These are phyloP conservation scores for Salix udensis DNA, from an alignment of 345 rosid species.

Conservation along the genomic window DNA sequence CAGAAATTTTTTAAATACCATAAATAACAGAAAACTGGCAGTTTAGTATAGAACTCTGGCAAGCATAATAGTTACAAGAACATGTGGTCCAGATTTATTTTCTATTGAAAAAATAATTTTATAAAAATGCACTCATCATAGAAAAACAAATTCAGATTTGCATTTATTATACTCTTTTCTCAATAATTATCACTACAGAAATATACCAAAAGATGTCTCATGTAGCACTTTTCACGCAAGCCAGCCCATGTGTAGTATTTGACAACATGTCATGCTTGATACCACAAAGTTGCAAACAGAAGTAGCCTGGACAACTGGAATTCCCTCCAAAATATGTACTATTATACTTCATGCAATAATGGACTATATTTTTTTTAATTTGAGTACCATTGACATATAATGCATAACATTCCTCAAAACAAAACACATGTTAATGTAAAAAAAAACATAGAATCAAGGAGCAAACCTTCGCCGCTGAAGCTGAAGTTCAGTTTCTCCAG, in stretches of 20 bases:
- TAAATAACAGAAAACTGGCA: neutral
- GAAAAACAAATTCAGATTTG: neutral
- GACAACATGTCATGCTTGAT: neutral
- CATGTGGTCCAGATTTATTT: neutral
- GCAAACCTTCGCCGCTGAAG: constrained; percentile 82
- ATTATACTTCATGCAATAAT: no score
- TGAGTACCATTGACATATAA: neutral
- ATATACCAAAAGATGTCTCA: neutral
- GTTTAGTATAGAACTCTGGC: neutral
- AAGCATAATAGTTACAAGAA: neutral
- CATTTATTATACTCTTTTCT: neutral
- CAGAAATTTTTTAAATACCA: neutral
- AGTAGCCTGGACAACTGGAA: neutral
- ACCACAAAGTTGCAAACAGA: neutral
- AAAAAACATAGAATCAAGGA: constrained; percentile 7
- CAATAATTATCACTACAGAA: neutral
- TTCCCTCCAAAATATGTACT: neutral
- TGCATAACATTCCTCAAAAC: neutral
- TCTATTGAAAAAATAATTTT: neutral
- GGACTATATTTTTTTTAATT: no score
- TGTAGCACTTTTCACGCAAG: neutral
- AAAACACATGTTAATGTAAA: neutral
- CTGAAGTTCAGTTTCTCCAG: constrained; percentile 99
- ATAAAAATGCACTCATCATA: neutral
- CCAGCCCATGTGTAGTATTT: neutral